Evolutionary conservation across 768 basidiomycete species (phyloP).

Genomic region (Paxillus ammoniavirescens): DNA sequence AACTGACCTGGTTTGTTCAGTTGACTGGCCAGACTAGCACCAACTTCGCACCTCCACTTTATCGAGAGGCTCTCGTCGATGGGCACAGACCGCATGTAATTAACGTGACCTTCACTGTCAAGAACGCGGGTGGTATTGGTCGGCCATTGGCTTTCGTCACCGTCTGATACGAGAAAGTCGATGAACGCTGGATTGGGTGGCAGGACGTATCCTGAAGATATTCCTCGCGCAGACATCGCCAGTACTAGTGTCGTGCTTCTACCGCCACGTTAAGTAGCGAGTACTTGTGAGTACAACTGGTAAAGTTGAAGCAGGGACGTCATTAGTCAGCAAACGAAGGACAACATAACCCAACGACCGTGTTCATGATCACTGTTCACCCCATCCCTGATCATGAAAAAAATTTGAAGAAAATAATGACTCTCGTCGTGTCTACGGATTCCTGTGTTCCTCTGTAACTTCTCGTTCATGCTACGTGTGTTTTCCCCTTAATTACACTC

Average conservation of each 20-base stretch:
- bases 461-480: neutral
- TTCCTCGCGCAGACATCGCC: constrained; percentile 23
- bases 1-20: constrained; percentile 53
- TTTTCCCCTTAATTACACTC: neutral
- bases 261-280: no score
- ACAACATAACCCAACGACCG: neutral
- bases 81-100: constrained; percentile 60
- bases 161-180: constrained; percentile 64
- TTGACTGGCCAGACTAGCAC: constrained; percentile 38
- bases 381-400: no score
- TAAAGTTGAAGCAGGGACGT: no score
- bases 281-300: no score
- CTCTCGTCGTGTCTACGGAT: neutral
- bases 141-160: constrained; percentile 54
- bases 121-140: constrained; percentile 50
- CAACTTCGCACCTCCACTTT: constrained; percentile 56
- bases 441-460: neutral
- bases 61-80: constrained; percentile 50
- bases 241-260: neutral
- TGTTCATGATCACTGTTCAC: no score
- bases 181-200: constrained; percentile 55
- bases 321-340: constrained; percentile 13
- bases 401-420: no score
- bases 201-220: constrained; percentile 28
- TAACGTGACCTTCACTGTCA: constrained; percentile 63